These are phyloP conservation scores for Phytophthora sp. DNA, from an alignment of 352 stramenopile genomes.

Conservation along the genomic window DNA sequence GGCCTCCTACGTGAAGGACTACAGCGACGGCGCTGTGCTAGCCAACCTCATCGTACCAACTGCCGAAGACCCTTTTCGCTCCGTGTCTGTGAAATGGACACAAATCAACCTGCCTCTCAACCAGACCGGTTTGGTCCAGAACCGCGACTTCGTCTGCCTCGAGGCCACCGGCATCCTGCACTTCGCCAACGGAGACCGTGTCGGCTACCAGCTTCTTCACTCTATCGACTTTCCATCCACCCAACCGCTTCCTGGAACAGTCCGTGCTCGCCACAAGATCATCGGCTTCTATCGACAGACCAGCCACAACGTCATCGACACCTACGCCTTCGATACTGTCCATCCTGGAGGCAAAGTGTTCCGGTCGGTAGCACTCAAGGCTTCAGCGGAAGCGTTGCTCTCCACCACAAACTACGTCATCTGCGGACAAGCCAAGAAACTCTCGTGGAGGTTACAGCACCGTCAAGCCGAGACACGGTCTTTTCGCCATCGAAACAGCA, in stretches of 20 bases:
- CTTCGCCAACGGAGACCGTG: constrained; percentile 46
- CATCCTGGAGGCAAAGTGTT: constrained; percentile 37
- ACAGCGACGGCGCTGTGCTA: constrained; percentile 51
- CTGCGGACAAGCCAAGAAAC: constrained; percentile 46
- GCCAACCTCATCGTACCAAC: constrained; percentile 44
- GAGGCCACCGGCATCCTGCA: constrained; percentile 53
- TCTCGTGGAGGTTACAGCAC: constrained; percentile 42
- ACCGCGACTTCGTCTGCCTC: constrained; percentile 62
- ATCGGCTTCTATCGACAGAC: constrained; percentile 50
- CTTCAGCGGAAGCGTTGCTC: constrained; percentile 33
- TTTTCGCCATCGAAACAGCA: constrained; percentile 13
- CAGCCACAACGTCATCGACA: constrained; percentile 44
- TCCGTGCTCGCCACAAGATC: constrained; percentile 51
- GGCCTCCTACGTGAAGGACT: constrained; percentile 50
- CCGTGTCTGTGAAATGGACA: constrained; percentile 54
- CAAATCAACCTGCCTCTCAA: constrained; percentile 42
- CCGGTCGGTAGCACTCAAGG: constrained; percentile 29
- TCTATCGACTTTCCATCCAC: constrained; percentile 49
- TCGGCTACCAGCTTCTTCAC: constrained; percentile 67
- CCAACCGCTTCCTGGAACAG: constrained; percentile 21
- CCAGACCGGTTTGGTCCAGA: constrained; percentile 47
- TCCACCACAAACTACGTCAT: constrained; percentile 47
- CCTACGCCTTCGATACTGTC: constrained; percentile 37
- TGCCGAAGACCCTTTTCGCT: constrained; percentile 42
- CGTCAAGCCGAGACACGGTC: constrained; percentile 26